Percentiles rank a stretch among this genome's conserved stretches.
Conservation (phyloP, 2,329 filamentous ascomycete genomes). For the Phaeosphaeriaceae sp. region DNA sequence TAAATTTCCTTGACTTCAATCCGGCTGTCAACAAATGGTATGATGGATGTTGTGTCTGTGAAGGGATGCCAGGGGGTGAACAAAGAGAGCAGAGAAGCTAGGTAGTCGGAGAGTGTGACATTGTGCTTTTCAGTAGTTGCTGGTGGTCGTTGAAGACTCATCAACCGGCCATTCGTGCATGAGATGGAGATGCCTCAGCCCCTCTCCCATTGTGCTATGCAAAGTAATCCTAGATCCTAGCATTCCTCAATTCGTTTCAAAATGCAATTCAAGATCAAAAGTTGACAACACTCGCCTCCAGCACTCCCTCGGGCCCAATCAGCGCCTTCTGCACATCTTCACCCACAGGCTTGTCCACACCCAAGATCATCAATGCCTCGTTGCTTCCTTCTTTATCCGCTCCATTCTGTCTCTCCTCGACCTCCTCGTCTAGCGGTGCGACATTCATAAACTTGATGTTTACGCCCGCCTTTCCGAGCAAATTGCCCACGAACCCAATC, state of each 20-base stretch:
- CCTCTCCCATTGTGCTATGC: not conserved
- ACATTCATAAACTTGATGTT: slow-evolving; percentile 87
- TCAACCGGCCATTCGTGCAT: too few species aligned
- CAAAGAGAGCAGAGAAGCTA: too few species aligned
- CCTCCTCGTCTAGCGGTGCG: slow-evolving; percentile 60
- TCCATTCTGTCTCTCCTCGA: slow-evolving; percentile 30
- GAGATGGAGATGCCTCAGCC: too few species aligned
- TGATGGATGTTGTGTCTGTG: too few species aligned
- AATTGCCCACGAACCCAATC: slow-evolving; percentile 79
- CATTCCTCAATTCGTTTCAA: too few species aligned
- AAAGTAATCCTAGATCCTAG: not conserved
- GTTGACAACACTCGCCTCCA: slow-evolving; percentile 63
- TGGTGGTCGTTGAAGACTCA: not conserved
- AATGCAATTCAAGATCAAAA: slow-evolving; percentile 13
- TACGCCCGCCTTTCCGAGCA: slow-evolving; percentile 73
- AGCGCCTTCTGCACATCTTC: slow-evolving; percentile 62
- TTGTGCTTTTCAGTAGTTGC: not conserved
- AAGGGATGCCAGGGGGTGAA: too few species aligned
- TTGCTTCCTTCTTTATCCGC: slow-evolving; percentile 49
- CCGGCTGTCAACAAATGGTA: not conserved
- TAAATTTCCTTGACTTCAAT: not conserved
- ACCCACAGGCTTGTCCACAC: slow-evolving; percentile 72
- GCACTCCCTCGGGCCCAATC: slow-evolving; percentile 57
- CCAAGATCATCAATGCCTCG: slow-evolving; percentile 84
- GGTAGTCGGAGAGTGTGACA: not conserved